Evolutionary conservation across 2,329 filamentous ascomycete species (phyloP).

Genomic region (Stagonosporopsis rhizophila): DNA sequence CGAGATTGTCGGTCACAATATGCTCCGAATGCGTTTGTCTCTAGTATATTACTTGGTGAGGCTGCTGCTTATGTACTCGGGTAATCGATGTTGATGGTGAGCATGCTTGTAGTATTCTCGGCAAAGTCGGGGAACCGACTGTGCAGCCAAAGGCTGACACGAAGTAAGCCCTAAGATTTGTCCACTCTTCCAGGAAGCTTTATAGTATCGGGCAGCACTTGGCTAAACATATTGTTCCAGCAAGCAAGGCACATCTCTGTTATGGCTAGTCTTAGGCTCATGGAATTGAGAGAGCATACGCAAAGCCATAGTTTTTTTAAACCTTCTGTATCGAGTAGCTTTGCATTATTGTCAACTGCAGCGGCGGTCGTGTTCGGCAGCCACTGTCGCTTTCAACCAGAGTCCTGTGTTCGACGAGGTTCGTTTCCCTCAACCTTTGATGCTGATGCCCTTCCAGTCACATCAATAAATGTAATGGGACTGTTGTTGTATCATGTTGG

Average conservation of each 20-base stretch:
- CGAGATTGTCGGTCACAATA: neutral
- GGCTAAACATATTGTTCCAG: neutral
- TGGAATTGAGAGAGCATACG: no score
- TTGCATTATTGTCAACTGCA: no score
- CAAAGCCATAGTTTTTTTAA: no score
- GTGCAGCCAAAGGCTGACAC: neutral
- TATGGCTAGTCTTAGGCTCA: neutral
- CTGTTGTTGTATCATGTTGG: no score
- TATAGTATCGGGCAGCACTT: neutral
- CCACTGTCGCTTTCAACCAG: no score
- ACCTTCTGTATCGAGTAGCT: no score
- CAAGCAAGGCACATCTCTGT: neutral
- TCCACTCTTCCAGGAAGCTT: neutral
- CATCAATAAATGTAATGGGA: no score
- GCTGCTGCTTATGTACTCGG: constrained; percentile 5
- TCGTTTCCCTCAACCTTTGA: no score
- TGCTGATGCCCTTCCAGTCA: no score
- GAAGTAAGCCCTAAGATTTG: neutral
- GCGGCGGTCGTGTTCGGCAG: no score
- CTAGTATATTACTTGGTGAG: neutral
- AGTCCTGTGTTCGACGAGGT: no score
- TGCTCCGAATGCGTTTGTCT: no score
- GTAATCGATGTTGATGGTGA: neutral
- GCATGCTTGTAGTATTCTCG: constrained; percentile 6
- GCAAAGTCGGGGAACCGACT: constrained; percentile 16